Percentiles rank a stretch among this genome's conserved stretches.
Conservation (phyloP, 306 rosid species). For the Pueraria montana region DNA sequence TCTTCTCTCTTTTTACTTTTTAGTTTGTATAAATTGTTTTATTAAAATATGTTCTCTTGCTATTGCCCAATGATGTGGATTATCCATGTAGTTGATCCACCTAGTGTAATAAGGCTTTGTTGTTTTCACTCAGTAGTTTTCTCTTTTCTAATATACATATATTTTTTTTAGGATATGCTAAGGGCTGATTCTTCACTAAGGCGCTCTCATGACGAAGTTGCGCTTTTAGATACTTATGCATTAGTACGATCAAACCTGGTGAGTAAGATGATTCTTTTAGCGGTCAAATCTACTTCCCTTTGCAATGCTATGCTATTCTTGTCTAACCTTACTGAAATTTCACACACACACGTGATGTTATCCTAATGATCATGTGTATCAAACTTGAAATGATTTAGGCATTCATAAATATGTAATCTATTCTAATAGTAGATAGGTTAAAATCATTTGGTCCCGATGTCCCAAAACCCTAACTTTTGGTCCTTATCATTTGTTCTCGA, state of each 20-base stretch:
- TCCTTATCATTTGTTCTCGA: background rate
- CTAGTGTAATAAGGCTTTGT: slow-evolving; percentile 14
- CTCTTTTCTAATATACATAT: background rate
- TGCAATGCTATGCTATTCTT: slow-evolving; percentile 28
- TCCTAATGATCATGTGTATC: background rate
- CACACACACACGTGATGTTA: background rate
- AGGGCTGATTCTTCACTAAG: slow-evolving; percentile 76
- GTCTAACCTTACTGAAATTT: slow-evolving; percentile 11
- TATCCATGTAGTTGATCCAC: slow-evolving; percentile 20
- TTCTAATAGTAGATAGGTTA: background rate
- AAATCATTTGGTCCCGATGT: background rate
- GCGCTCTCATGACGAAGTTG: slow-evolving; percentile 79
- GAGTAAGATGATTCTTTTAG: slow-evolving; percentile 57
- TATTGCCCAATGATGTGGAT: slow-evolving; percentile 27
- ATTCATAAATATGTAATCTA: background rate
- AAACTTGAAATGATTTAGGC: background rate
- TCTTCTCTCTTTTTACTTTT: slow-evolving; percentile 39
- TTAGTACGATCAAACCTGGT: slow-evolving; percentile 83
- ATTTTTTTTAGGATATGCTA: slow-evolving; percentile 64
- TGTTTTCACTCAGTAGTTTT: slow-evolving; percentile 14
- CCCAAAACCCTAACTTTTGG: background rate
- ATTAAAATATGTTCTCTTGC: background rate
- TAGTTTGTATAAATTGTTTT: slow-evolving; percentile 9
- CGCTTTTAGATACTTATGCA: slow-evolving; percentile 78
- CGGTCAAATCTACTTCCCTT: slow-evolving; percentile 23